Conservation (phyloP, 2,329 filamentous ascomycete species). For the Ophiostoma ulmi region DNA sequence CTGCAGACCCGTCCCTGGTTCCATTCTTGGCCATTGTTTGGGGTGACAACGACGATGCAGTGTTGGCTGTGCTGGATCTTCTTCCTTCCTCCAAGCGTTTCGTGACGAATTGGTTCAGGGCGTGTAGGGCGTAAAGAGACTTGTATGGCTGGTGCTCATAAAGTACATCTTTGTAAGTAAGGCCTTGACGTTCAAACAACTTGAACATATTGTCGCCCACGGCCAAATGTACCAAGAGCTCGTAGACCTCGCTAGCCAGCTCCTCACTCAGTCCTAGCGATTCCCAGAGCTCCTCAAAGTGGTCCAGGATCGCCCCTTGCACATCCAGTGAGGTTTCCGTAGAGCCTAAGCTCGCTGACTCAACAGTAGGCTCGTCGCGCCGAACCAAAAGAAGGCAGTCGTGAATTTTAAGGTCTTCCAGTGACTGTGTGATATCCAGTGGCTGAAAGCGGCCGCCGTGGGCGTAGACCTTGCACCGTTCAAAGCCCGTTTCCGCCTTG, state of each 20-base stretch:
- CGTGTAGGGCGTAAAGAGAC: slow-evolving; percentile 66
- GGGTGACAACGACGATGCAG: background rate
- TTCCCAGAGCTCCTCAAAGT: slow-evolving; percentile 79
- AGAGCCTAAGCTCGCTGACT: slow-evolving; percentile 34
- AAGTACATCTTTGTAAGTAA: slow-evolving; percentile 59
- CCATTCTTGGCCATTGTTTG: background rate
- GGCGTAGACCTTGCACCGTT: slow-evolving; percentile 68
- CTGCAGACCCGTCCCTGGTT: background rate
- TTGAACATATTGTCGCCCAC: slow-evolving; percentile 58
- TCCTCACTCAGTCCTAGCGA: slow-evolving; percentile 70
- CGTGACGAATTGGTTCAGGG: slow-evolving; percentile 59
- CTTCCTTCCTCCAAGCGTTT: slow-evolving; percentile 29
- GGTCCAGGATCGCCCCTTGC: slow-evolving; percentile 72
- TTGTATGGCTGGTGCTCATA: slow-evolving; percentile 65
- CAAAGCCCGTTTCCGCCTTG: slow-evolving; percentile 65
- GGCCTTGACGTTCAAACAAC: slow-evolving; percentile 50
- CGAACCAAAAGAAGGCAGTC: slow-evolving; percentile 64
- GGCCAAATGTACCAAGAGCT: slow-evolving; percentile 66
- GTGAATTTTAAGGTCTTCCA: slow-evolving; percentile 63
- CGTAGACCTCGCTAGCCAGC: slow-evolving; percentile 64
- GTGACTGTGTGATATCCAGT: slow-evolving; percentile 53
- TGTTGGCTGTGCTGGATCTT: slow-evolving; percentile 26
- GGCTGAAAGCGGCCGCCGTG: slow-evolving; percentile 62
- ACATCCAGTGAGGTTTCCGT: slow-evolving; percentile 55
- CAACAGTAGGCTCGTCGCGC: slow-evolving; percentile 46